Conservation (phyloP, 352 stramenopile genomes). For the Hyaloperonospora brassicae region DNA sequence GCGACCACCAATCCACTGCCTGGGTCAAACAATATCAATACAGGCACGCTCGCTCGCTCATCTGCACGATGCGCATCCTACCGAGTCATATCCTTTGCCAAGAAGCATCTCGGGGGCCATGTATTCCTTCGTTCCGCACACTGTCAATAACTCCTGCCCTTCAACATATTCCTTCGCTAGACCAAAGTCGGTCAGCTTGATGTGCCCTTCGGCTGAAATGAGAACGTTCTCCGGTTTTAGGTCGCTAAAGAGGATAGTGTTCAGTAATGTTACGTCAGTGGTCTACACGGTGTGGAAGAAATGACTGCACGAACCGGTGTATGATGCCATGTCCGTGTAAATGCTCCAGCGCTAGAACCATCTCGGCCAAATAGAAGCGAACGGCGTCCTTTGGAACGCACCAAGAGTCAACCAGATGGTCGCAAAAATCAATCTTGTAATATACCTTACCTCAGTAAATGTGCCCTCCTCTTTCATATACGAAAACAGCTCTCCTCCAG, state of each 20-base stretch:
- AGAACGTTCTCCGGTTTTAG: conserved; percentile 91
- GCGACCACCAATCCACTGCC: conserved; percentile 81
- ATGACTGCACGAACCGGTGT: conserved; percentile 43
- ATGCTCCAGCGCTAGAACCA: conserved; percentile 76
- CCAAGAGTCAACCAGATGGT: background rate
- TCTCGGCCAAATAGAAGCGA: conserved; percentile 80
- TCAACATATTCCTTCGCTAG: conserved; percentile 68
- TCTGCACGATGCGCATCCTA: conserved; percentile 14
- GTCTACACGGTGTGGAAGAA: background rate
- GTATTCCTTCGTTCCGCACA: conserved; percentile 83
- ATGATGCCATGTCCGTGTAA: conserved; percentile 79
- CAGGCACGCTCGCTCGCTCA: background rate
- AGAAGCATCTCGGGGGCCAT: conserved; percentile 83
- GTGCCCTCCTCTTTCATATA: conserved; percentile 58
- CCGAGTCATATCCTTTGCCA: conserved; percentile 73
- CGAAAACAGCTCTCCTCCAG: conserved; percentile 73
- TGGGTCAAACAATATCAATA: conserved; percentile 15
- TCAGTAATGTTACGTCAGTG: background rate
- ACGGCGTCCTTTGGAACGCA: conserved; percentile 37
- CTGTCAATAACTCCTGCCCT: conserved; percentile 60
- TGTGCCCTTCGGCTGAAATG: conserved; percentile 80
- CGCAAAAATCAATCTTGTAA: background rate
- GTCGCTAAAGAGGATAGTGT: conserved; percentile 32
- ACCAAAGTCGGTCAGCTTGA: conserved; percentile 90
- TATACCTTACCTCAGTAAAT: conserved; percentile 45